Evolutionary conservation across 257 asterid species (phyloP).

Genomic region (Solanum verrucosum): DNA sequence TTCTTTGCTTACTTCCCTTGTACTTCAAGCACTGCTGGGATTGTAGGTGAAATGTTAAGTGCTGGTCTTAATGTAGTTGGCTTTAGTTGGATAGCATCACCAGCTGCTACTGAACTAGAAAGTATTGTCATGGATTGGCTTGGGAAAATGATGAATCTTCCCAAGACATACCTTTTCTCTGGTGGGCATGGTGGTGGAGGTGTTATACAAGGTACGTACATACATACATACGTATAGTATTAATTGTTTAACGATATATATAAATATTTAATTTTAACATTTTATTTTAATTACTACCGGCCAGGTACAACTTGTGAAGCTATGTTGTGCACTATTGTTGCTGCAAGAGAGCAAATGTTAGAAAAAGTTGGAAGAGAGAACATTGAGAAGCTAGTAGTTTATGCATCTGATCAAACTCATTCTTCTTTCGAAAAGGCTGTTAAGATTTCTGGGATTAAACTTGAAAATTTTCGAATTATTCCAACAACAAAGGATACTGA

Average conservation of each 20-base stretch:
- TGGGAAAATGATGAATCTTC: no score
- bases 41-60: conserved; percentile 6
- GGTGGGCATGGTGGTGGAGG: conserved; percentile 15
- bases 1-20: conserved; percentile 12
- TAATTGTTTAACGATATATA: no score
- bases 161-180: not conserved
- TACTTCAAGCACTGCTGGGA: not conserved
- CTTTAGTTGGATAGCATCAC: conserved; percentile 14
- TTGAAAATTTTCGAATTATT: conserved; percentile 36
- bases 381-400: conserved; percentile 39
- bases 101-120: conserved; percentile 4
- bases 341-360: conserved; percentile 50
- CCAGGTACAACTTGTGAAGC: not conserved
- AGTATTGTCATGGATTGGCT: no score
- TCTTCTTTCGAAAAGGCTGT: conserved; percentile 60
- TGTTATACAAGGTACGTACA: conserved; percentile 1
- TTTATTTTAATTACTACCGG: no score
- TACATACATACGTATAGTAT: not conserved
- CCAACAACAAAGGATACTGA: conserved; percentile 17
- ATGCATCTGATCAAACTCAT: conserved; percentile 75
- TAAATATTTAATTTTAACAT: no score
- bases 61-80: conserved; percentile 10
- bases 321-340: conserved; percentile 44
- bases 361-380: conserved; percentile 24
- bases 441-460: conserved; percentile 55